These are phyloP conservation scores for Discostella stelligeroides DNA, from an alignment of 108 stramenopile genomes.

Conservation along the genomic window DNA sequence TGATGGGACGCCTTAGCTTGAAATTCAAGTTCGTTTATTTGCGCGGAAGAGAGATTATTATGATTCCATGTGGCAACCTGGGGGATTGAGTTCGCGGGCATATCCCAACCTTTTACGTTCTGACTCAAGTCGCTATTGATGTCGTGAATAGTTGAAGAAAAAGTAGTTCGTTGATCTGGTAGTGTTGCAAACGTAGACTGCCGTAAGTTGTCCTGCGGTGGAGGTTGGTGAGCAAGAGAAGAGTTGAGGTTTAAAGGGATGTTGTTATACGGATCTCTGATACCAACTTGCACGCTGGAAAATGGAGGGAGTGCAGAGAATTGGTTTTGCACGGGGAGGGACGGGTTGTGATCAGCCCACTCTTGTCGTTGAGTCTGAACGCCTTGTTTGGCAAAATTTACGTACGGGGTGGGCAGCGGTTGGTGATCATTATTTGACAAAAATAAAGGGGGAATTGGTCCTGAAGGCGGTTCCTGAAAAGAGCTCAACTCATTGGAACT, in stretches of 20 bases:
- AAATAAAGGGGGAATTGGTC: conserved; percentile 4
- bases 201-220: conserved; percentile 12
- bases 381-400: conserved; percentile 15
- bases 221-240: conserved; percentile 13
- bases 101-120: conserved; percentile 33
- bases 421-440: conserved; percentile 23
- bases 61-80: conserved; percentile 36
- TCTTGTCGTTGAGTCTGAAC: conserved; percentile 25
- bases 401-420: conserved; percentile 1
- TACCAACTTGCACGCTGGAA: conserved; percentile 13
- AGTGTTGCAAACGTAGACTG: conserved; percentile 12
- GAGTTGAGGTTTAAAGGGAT: conserved; percentile 16
- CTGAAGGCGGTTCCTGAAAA: conserved; percentile 23
- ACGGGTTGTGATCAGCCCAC: conserved; percentile 25
- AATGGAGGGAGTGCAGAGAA: conserved; percentile 32
- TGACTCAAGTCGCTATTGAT: conserved; percentile 19
- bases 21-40: conserved; percentile 14
- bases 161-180: conserved; percentile 23
- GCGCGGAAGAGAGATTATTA: conserved; percentile 15
- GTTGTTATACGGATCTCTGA: conserved; percentile 19
- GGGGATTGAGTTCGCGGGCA: conserved; percentile 9
- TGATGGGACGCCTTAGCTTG: conserved; percentile 13
- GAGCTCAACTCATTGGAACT: conserved; percentile 15
- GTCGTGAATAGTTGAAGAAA: conserved; percentile 18
- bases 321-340: conserved; percentile 20